phyloP scores from a whole-genome alignment of 495 filamentous ascomycete species.

The Xylaria cubensis region DNA sequence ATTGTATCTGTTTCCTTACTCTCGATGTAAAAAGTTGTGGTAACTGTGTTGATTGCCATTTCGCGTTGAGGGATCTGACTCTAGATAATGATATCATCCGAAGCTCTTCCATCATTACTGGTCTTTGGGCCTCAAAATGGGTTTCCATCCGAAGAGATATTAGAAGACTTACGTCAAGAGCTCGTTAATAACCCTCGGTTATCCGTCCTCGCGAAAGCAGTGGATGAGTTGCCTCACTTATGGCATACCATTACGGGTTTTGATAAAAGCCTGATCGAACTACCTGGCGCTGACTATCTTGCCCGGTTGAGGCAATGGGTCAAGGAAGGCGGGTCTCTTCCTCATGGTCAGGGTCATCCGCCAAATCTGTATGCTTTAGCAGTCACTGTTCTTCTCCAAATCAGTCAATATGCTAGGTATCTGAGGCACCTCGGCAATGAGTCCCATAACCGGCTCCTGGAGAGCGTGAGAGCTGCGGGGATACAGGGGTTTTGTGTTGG shows the following conservation, averaged over 20 bases:
- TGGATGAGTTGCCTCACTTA: conserved; percentile 25
- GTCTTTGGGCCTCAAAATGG: conserved; percentile 29
- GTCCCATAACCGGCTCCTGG: not conserved
- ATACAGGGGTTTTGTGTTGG: conserved; percentile 50
- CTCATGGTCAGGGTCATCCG: not conserved
- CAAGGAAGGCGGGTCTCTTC: not conserved
- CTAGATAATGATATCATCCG: not conserved
- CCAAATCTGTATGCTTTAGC: conserved; percentile 13
- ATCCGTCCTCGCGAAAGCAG: conserved; percentile 10
- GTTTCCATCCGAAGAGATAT: conserved; percentile 14
- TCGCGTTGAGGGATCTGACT: not conserved
- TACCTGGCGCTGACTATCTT: conserved; percentile 3
- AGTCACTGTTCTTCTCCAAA: conserved; percentile 22
- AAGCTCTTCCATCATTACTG: conserved; percentile 19
- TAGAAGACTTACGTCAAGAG: conserved; percentile 22
- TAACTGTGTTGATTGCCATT: not conserved
- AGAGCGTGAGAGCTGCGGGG: conserved; percentile 24
- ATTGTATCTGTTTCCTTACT: not conserved
- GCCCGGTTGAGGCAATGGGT: conserved; percentile 8
- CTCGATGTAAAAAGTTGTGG: conserved; percentile 4
- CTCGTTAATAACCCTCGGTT: conserved; percentile 16
- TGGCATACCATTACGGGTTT: conserved; percentile 18
- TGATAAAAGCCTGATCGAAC: not conserved
- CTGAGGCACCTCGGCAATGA: conserved; percentile 6
- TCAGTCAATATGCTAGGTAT: conserved; percentile 26